Conservation (phyloP, 345 rosid species). For the Excoecaria agallocha region DNA sequence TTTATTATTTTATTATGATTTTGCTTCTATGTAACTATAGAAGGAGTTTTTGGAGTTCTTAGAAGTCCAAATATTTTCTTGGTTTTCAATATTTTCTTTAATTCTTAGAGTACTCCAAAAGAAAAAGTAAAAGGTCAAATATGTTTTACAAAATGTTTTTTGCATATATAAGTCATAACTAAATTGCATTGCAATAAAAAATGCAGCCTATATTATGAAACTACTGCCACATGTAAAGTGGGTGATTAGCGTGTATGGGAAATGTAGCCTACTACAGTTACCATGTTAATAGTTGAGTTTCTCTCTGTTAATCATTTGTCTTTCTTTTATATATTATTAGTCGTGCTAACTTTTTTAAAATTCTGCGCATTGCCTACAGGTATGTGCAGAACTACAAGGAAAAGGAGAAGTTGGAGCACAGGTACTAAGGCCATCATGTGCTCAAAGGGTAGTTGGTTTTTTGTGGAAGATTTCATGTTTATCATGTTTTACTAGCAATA, state of each 20-base stretch:
- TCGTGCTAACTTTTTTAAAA: not conserved
- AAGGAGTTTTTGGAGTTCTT: not conserved
- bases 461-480: slow-evolving; percentile 4
- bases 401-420: slow-evolving; percentile 26
- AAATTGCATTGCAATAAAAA: no score
- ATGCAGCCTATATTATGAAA: not conserved
- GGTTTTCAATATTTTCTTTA: no score
- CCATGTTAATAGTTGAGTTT: not conserved
- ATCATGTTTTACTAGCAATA: slow-evolving; percentile 9
- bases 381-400: slow-evolving; percentile 22
- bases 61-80: not conserved
- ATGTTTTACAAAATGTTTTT: no score
- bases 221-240: not conserved
- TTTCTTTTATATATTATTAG: not conserved
- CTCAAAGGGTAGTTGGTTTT: slow-evolving; percentile 3
- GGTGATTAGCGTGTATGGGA: not conserved
- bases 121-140: no score
- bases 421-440: slow-evolving; percentile 9
- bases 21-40: not conserved
- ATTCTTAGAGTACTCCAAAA: no score
- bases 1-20: not conserved
- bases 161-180: no score
- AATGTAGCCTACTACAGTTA: not conserved
- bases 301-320: not conserved
- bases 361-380: not conserved